phyloP scores from a whole-genome alignment of 225 moss, liverwort and hornwort genomes.

The Climacium dendroides region DNA sequence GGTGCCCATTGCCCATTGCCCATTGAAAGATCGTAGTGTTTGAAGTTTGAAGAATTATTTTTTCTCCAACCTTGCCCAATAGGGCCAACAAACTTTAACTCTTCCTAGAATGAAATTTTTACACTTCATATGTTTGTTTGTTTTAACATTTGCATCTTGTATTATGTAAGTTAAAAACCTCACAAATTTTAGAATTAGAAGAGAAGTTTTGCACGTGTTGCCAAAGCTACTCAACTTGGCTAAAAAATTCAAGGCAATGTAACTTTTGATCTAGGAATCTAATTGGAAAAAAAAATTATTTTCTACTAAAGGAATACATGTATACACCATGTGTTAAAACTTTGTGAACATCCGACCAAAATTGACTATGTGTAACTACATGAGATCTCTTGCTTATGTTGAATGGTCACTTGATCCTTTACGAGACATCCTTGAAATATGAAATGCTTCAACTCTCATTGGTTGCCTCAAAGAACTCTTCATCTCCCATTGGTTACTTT shows the following conservation, averaged over 20 bases:
- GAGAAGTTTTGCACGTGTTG: not conserved
- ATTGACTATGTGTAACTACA: not conserved
- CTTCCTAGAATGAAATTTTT: not conserved
- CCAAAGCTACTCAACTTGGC: rapidly evolving
- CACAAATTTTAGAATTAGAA: not conserved
- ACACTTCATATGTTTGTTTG: not conserved
- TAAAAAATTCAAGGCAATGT: not conserved
- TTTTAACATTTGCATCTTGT: not conserved
- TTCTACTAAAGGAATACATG: not conserved
- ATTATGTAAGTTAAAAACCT: not conserved
- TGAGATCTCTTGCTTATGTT: rapidly evolving
- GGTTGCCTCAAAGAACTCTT: not conserved
- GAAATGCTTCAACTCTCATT: not conserved
- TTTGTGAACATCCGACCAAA: not conserved
- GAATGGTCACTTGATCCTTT: rapidly evolving
- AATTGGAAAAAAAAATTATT: not conserved
- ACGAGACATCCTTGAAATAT: not conserved
- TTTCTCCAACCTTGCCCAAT: rapidly evolving
- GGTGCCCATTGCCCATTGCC: too few species aligned
- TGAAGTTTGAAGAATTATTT: not conserved
- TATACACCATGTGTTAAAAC: not conserved
- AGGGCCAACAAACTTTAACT: not conserved
- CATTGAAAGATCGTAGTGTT: not conserved
- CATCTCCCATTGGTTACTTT: too few species aligned
- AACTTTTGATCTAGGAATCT: not conserved